Evolutionary conservation across 257 asterid species (phyloP), one percentile per base, ranked within the genome.

Genomic region (Plantago major): DNA sequence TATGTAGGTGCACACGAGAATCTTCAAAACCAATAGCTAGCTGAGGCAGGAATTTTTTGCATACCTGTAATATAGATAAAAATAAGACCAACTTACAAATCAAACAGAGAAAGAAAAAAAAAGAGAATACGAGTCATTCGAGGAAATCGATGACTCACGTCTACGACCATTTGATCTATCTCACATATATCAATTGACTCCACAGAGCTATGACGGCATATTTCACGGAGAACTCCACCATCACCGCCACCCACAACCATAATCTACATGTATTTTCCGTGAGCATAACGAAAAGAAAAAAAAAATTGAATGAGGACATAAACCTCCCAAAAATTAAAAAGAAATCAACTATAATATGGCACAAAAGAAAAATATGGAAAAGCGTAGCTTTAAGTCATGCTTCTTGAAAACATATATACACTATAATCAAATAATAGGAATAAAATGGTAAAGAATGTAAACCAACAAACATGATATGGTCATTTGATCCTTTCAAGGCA

Each of bases 241-340:
- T 92, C 99, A 77, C 97, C 99, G 22, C 99, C 99, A 61, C 99
- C 99, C n/a, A 92, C 95, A 65, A 92, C 97, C 76, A 92, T 78
- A 79, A 92, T 95, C 97, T 92, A 87, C 72, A 71, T 52, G 26
- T 22, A 22, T 22, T 22, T 22, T 22, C 26, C 26, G 26, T 13
- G 4, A 46, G 11, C 48, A 45, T 45, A 46, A 14, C 22, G 45
- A 63, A 60, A 58, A 55, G 26, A 2, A 22, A 22, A 22, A 22
- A 1, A 1, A 1, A 22, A 1, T 22, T 22, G 26, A 22, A 22
- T 22, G 26, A 1, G 26, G 26, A 1, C 2, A 22, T 22, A 22
- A 22, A 22, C 26, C 26, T 22, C 26, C 26, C 26, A 1, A 22
- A 22, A 22, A 22, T 22, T 22, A 22, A 1, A 22, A 22, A 22